Evolutionary conservation across 2,329 filamentous ascomycete genomes (phyloP).

Genomic region (Xylariales sp.): DNA sequence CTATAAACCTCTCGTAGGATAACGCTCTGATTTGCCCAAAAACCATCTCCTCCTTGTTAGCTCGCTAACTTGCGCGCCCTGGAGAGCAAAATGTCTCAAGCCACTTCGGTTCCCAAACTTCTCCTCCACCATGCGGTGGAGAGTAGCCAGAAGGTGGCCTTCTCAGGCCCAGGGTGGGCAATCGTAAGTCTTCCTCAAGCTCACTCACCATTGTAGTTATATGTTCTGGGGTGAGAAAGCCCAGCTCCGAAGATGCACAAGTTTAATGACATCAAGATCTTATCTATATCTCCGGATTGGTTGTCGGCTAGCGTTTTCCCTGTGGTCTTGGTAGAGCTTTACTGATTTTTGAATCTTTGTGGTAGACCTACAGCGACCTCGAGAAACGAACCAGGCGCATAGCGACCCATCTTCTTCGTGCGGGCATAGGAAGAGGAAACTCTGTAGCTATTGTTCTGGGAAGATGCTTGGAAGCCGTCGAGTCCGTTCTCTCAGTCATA

Average conservation of each 20-base stretch:
- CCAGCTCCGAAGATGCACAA: background rate
- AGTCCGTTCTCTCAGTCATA: background rate
- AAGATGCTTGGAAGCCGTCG: constrained; percentile 4
- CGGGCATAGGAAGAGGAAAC: constrained; percentile 1
- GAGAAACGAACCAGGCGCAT: constrained; percentile 2
- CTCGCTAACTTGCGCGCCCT: background rate
- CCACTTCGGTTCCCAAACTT: constrained; percentile 5
- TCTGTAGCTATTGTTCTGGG: constrained; percentile 4
- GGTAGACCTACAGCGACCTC: constrained; percentile 2
- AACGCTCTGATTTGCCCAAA: background rate
- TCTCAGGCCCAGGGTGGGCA: constrained; percentile 2
- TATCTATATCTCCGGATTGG: too few species aligned
- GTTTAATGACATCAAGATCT: too few species aligned
- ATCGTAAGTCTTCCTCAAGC: background rate
- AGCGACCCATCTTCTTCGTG: background rate
- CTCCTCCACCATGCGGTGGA: constrained; percentile 5
- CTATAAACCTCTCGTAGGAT: background rate
- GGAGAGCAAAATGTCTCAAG: constrained; percentile 5
- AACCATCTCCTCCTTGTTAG: background rate
- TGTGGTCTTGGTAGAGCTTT: too few species aligned
- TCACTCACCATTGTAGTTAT: background rate
- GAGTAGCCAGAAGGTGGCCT: constrained; percentile 3
- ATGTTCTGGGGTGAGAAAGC: background rate
- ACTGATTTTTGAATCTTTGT: background rate
- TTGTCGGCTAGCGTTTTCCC: too few species aligned